Evolutionary conservation across 495 filamentous ascomycete genomes (phyloP), one percentile per base, ranked within the genome.

Genomic region (Mytilinidion resinicola): DNA sequence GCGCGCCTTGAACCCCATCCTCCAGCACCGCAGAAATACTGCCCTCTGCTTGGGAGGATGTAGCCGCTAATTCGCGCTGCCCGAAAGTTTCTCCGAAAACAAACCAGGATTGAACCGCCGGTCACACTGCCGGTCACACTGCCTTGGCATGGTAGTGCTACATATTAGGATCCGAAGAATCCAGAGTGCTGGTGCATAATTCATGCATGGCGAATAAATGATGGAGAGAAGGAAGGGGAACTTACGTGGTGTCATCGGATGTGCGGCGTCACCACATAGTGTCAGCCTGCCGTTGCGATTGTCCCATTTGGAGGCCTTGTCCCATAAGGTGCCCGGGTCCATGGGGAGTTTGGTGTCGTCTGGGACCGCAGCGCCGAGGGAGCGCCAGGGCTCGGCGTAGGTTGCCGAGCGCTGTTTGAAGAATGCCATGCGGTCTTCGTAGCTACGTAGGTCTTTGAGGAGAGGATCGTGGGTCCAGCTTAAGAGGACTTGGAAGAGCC

Each of bases 401-500:
- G 53, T 21, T 17, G 39, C 25, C 2, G 42, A 56, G 11, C 36
- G 15, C 34, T 60, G 34, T 38, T 61, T 67, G 56, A 67, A 47
- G 12, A 60, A 51, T 21, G 30, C 39, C 59, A 46, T 65, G 57
- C 42, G 54, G 34, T 20, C 70, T 44, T 65, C 67, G 61, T 56
- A 20, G 30, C 17, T 56, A 7, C 48, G 33, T 36, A 63, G 39
- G 49, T 61, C 59, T 1, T 56, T 57, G 49, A 63, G 65, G 36
- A 68, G 51, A 1, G 63, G 41, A 37, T 42, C 9, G 36, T 57
- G 9, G 21, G 37, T 46, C 64, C 61, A 64, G 11, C 47, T 51
- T 11, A 57, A 25, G 35, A 64, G 30, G 30, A 59, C 14, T 42
- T 67, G 64, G 39, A 73, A 80, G 7, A 57, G 60, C 78, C 78